Evolutionary conservation across 169 alveolate genomes (phyloP), one percentile per base, ranked within the genome.

Genomic region (Plasmodium coatneyi): DNA sequence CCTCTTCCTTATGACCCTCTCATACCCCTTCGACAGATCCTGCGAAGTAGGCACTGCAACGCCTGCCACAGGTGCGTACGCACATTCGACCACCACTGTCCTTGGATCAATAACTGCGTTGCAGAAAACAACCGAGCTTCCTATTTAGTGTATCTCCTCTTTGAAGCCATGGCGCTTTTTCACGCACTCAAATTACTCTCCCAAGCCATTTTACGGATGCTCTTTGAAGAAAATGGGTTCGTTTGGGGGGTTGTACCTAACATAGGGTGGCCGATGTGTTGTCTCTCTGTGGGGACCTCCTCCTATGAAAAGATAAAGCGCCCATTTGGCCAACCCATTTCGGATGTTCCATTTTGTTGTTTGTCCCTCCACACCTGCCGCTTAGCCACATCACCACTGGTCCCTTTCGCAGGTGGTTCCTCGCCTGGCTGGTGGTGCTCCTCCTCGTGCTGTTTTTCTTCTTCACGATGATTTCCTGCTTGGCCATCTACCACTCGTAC

Each of bases 81-180:
- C 25, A 84, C 93, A 5, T 84, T 74, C 43, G 93, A 84, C 5
- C 93, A 84, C 28, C 93, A 84, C 70, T 84, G 93, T 4, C 93
- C 70, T 4, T 84, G 93, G 93, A 84, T 84, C 14, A 84, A 84
- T 19, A 84, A 84, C 43, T 84, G 93, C 19, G 83, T 84, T n/a
- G 93, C 86, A 7, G 93, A 84, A 54, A 84, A 84, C n/a, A 84
- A 84, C 19, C 7, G 93, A 74, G 41, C 19, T 16, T 19, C 80
- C 28, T 84, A 74, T 39, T 36, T 84, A 16, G 22, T 84, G 39
- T 84, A 74, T 22, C 70, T 84, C 79, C 66, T 74, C 79, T 52
- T 84, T 74, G 93, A 84, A 76, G 70, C 36, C 28, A 34, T 72
- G n/a, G 54, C 82, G 2, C 43, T 84, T 49, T 84, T 74, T 52